A percentile compares a stretch with the other conserved stretches of the same genome.
Conservation (phyloP, 2,329 filamentous ascomycete genomes). For the Aspergillus versicolor region DNA sequence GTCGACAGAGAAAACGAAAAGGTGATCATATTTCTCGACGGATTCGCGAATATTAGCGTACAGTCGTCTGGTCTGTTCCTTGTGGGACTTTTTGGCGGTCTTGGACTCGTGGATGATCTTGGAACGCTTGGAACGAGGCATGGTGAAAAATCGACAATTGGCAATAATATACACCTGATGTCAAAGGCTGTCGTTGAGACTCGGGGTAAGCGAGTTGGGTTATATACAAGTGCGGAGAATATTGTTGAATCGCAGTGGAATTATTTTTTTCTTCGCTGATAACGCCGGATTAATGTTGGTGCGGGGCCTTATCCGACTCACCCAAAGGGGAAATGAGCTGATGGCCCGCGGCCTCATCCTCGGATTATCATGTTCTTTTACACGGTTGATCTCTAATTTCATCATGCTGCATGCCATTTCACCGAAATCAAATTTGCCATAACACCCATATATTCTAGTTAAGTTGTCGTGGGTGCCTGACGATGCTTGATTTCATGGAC, state of each 20-base stretch:
- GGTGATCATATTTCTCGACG: conserved; percentile 80
- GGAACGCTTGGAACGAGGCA: conserved; percentile 96
- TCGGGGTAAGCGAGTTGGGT: conserved; percentile 1
- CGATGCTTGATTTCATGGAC: conserved; percentile 96
- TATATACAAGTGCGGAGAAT: conserved; percentile 20
- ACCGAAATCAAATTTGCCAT: too few species aligned
- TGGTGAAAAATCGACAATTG: conserved; percentile 43
- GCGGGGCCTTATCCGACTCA: conserved; percentile 36
- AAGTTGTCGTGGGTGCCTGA: conserved; percentile 18
- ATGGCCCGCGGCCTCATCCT: conserved; percentile 8
- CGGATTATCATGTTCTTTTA: conserved; percentile 1
- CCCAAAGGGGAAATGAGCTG: conserved; percentile 33
- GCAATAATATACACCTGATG: neutral
- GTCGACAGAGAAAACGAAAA: conserved; percentile 90
- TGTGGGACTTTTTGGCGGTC: conserved; percentile 88
- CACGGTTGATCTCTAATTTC: neutral
- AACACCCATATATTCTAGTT: neutral
- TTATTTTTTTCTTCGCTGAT: conserved; percentile 40
- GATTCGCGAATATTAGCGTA: conserved; percentile 85
- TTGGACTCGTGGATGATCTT: conserved; percentile 87
- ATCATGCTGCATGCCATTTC: neutral
- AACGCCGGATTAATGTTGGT: conserved; percentile 39
- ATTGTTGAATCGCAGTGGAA: conserved; percentile 24
- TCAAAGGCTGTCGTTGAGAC: neutral
- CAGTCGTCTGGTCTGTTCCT: conserved; percentile 81